These are phyloP conservation scores for Pestalotiopsis sp. DNA, from an alignment of 2,329 filamentous ascomycete species.

Conservation along the genomic window DNA sequence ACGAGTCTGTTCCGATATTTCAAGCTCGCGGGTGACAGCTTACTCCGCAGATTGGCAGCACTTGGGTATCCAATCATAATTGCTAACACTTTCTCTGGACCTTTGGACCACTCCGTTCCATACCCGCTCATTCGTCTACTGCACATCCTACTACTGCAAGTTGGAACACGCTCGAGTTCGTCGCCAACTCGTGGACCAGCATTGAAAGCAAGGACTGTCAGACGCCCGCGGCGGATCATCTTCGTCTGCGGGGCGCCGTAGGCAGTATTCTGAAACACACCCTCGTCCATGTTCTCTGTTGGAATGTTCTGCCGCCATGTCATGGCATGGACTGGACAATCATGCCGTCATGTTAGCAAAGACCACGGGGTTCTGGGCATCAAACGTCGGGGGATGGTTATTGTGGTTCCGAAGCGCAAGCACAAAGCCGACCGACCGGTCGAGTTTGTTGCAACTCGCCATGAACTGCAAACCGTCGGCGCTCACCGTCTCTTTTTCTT, in stretches of 20 bases:
- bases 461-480: not conserved
- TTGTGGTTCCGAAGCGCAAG: not conserved
- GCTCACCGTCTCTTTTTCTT: not conserved
- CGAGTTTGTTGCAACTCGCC: not conserved
- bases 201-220: not conserved
- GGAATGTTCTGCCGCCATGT: not conserved
- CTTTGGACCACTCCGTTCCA: not conserved
- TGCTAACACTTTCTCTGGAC: not conserved
- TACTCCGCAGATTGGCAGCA: not conserved
- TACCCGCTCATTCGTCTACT: not conserved
- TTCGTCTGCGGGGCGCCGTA: slow-evolving; percentile 1
- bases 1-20: not conserved
- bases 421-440: not conserved
- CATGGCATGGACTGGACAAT: not conserved
- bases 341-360: not conserved
- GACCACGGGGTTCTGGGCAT: not conserved
- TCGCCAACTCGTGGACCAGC: not conserved
- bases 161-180: not conserved
- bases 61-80: not conserved
- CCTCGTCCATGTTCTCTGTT: slow-evolving; percentile 4
- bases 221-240: slow-evolving; percentile 1
- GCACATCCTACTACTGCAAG: not conserved
- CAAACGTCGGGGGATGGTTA: not conserved
- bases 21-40: not conserved
- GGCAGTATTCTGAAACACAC: slow-evolving; percentile 11